These are phyloP conservation scores for Torrubiellomyces zombiae DNA, from an alignment of 2,329 filamentous ascomycete species.

Conservation along the genomic window DNA sequence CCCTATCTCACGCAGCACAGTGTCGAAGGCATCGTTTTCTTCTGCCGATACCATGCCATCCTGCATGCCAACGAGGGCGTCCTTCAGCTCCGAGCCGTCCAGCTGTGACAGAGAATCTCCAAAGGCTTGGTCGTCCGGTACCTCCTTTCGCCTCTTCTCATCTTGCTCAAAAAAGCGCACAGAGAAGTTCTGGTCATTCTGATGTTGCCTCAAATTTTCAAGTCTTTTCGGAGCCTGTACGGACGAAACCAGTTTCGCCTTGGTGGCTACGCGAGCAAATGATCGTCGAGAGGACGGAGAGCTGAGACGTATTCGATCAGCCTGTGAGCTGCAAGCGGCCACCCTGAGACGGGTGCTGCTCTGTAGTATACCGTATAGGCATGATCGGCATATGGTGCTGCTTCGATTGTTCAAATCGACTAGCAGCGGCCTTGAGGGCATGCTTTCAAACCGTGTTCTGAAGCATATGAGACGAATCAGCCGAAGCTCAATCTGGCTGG, in stretches of 20 bases:
- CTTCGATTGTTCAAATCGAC: slow-evolving; percentile 18
- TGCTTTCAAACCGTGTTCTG: slow-evolving; percentile 10
- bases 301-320: no score
- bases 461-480: no score
- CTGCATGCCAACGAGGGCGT: slow-evolving; percentile 21
- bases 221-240: slow-evolving; percentile 14
- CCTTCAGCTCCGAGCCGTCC: slow-evolving; percentile 18
- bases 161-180: slow-evolving; percentile 34
- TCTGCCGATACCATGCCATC: slow-evolving; percentile 17
- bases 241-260: slow-evolving; percentile 12
- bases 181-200: slow-evolving; percentile 10
- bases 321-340: slow-evolving; percentile 17
- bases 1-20: slow-evolving; percentile 18
- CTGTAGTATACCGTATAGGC: slow-evolving; percentile 15
- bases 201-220: slow-evolving; percentile 8
- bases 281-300: no score
- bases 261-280: no score
- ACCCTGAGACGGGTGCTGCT: slow-evolving; percentile 11
- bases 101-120: slow-evolving; percentile 18
- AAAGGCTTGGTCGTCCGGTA: slow-evolving; percentile 24
- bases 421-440: slow-evolving; percentile 19
- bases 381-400: slow-evolving; percentile 20
- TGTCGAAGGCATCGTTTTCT: slow-evolving; percentile 17
- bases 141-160: slow-evolving; percentile 17
- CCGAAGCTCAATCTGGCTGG: no score